Base-by-base conservation (phyloP, 345 rosid genomes). In the Anacardium occidentale region DNA sequence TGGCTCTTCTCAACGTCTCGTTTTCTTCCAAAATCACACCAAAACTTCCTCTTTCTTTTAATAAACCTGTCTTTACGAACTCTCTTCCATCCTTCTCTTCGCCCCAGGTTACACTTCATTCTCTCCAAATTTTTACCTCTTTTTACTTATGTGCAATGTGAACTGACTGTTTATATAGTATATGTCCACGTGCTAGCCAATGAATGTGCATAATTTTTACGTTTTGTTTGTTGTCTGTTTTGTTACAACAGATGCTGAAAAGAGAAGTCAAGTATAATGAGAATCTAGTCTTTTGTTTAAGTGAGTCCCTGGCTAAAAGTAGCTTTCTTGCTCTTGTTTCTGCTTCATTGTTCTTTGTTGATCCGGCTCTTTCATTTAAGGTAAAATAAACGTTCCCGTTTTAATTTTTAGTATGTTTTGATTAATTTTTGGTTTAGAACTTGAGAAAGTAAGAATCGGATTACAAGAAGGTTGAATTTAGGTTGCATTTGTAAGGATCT, bases 281-380 rank as follows among this genome's bases (percentile, higher is more conserved):
- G 58, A 84, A 62, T 64, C 68, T 82, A 64, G 66, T 77, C 52
- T 66, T 53, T 29, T 29, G 70, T 67, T 57, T 83, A 48, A 78
- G 87, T 29, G 83, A 84, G 55, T 71, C 78, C 3, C 65, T 77
- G 34, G 83, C 90, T 12, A 87, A 76, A 61, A 80, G 87, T 8
- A 78, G 94, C 70, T 71, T 87, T 66, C 83, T 86, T 75, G 91
- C 90, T 58, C 71, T 86, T 22, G 78, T 90, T 54, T 91, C 94
- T 60, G 91, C 84, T 81, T 85, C 97, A 17, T 68, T 90, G 57
- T 84, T 85, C 79, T 84, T 89, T 57, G 81, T 81, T 76, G 93
- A 94, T 70, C 96, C 97, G 26, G 97, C 96, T 21, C 91, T 90
- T 40, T 97, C 97, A 21, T 94, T 78, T 73, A 89, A 85, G 97